Evolutionary conservation across 768 basidiomycete species (phyloP).

Genomic region (Lepiota venenata): DNA sequence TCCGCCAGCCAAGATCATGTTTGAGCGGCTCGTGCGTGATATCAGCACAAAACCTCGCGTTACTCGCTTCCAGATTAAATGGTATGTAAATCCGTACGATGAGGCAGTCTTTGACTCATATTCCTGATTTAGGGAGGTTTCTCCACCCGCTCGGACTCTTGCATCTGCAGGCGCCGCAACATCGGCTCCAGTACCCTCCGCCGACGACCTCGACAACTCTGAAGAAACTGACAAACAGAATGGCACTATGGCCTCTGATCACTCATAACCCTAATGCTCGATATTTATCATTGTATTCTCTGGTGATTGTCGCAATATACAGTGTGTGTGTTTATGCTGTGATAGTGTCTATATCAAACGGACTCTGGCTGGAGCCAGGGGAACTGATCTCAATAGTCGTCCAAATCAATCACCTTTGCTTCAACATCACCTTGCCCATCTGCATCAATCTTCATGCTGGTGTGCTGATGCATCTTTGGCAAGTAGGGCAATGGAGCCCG

Average conservation of each 20-base stretch:
- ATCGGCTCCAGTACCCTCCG: constrained; percentile 72
- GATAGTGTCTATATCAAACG: background rate
- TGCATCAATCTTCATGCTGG: background rate
- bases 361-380: background rate
- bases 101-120: constrained; percentile 1
- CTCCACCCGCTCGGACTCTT: constrained; percentile 36
- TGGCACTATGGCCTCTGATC: background rate
- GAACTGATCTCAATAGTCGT: constrained; percentile 28
- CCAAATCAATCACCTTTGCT: constrained; percentile 41
- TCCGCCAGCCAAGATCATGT: constrained; percentile 64
- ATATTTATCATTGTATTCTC: constrained; percentile 1
- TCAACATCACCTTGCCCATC: constrained; percentile 12
- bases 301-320: constrained; percentile 1
- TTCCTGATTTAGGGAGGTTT: constrained; percentile 52
- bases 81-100: too few species aligned
- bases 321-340: background rate
- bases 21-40: constrained; percentile 81
- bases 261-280: background rate
- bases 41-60: constrained; percentile 92
- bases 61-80: constrained; percentile 88
- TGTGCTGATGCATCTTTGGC: background rate
- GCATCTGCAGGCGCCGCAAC: constrained; percentile 58
- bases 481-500: background rate
- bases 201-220: constrained; percentile 54
- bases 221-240: constrained; percentile 21